These are phyloP conservation scores for Cladophialophora chaetospira DNA, from an alignment of 2,329 filamentous ascomycete species.

Conservation along the genomic window DNA sequence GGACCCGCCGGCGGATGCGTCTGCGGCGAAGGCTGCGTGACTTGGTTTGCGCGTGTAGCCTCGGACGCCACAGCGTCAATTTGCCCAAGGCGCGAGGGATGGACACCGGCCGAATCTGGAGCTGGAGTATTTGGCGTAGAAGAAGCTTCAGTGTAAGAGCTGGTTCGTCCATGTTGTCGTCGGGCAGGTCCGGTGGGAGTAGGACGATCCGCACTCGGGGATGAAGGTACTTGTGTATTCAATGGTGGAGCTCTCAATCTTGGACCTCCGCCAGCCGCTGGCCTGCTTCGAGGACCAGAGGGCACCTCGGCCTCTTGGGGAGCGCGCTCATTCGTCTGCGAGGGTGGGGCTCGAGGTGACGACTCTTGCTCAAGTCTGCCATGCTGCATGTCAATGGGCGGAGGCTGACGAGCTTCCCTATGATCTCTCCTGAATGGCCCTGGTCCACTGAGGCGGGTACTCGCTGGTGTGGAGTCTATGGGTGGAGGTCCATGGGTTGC, in stretches of 20 bases:
- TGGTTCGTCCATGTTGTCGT: conserved; percentile 40
- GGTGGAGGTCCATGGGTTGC: conserved; percentile 4
- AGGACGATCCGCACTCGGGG: conserved; percentile 41
- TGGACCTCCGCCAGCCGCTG: conserved; percentile 31
- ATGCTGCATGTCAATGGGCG: conserved; percentile 45
- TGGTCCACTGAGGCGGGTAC: conserved; percentile 9
- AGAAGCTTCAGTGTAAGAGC: conserved; percentile 38
- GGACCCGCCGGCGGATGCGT: conserved; percentile 44
- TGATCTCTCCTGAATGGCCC: conserved; percentile 21
- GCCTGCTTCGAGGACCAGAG: conserved; percentile 54
- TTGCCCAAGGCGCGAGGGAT: conserved; percentile 56
- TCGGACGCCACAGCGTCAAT: conserved; percentile 35
- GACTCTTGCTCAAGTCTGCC: conserved; percentile 50
- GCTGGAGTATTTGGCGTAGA: conserved; percentile 37
- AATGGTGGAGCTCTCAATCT: conserved; percentile 21
- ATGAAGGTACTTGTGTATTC: conserved; percentile 26
- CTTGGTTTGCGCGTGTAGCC: conserved; percentile 19
- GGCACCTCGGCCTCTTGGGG: conserved; percentile 47
- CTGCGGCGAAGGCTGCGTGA: conserved; percentile 31
- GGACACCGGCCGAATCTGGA: conserved; percentile 50
- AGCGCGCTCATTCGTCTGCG: conserved; percentile 52
- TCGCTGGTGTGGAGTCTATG: conserved; percentile 4
- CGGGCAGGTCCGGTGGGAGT: conserved; percentile 49
- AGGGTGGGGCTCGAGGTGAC: conserved; percentile 33
- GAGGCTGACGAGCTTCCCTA: conserved; percentile 21